Conservation (phyloP, 306 rosid species). For the Glycine tomentella region DNA sequence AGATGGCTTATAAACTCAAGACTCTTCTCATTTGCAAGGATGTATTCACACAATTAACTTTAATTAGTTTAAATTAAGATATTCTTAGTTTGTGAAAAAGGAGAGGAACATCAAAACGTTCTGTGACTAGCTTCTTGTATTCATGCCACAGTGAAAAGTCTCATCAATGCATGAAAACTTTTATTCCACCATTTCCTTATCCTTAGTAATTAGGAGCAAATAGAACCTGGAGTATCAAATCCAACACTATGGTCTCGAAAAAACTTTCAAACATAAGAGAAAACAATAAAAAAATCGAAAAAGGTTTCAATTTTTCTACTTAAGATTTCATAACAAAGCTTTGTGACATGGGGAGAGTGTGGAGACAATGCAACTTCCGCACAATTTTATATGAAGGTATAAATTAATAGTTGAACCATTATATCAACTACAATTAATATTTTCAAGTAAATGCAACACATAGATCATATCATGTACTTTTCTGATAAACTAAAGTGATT, state of each 20-base stretch:
- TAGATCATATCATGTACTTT: no score
- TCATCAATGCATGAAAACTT: slow-evolving; percentile 41
- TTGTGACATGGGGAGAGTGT: neutral
- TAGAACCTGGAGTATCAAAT: slow-evolving; percentile 23
- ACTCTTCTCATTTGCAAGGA: no score
- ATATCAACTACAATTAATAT: no score
- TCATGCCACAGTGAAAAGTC: slow-evolving; percentile 18
- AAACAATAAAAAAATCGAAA: slow-evolving; percentile 26
- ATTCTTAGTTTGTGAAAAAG: neutral
- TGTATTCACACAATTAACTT: no score
- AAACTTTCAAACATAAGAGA: neutral
- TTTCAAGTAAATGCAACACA: neutral
- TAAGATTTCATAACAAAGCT: neutral
- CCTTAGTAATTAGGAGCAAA: slow-evolving; percentile 29
- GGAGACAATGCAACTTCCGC: neutral
- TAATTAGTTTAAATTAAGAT: slow-evolving; percentile 30
- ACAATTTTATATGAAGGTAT: neutral
- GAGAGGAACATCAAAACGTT: no score
- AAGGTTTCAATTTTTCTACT: slow-evolving; percentile 17
- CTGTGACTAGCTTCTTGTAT: no score
- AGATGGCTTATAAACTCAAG: slow-evolving; percentile 41
- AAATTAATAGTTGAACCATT: no score
- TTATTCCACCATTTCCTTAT: slow-evolving; percentile 28
- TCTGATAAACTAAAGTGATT: no score
- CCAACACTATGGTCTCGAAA: slow-evolving; percentile 14